Conservation (phyloP, 2,329 filamentous ascomycete genomes). For the Fonsecaea pedrosoi region DNA sequence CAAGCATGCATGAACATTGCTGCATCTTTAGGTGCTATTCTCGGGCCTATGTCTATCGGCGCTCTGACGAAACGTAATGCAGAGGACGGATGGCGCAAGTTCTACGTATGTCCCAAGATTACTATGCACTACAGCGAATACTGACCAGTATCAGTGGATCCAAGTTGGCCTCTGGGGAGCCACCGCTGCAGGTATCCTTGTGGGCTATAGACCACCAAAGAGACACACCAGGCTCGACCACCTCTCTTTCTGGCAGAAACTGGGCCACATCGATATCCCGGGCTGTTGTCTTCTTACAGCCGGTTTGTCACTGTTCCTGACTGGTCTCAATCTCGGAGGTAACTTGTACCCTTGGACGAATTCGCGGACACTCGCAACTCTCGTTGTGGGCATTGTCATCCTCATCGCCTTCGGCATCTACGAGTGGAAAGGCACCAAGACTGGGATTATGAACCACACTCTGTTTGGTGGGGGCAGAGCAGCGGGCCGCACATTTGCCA, state of each 20-base stretch:
- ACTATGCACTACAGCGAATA: background rate
- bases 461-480: slow-evolving; percentile 32
- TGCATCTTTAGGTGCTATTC: slow-evolving; percentile 29
- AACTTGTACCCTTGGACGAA: slow-evolving; percentile 35
- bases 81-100: slow-evolving; percentile 34
- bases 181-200: slow-evolving; percentile 34
- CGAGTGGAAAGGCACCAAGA: slow-evolving; percentile 36
- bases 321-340: slow-evolving; percentile 35
- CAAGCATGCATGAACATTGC: slow-evolving; percentile 36
- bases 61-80: slow-evolving; percentile 25
- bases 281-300: slow-evolving; percentile 29
- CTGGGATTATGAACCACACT: slow-evolving; percentile 35
- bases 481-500: slow-evolving; percentile 33
- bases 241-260: slow-evolving; percentile 34
- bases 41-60: slow-evolving; percentile 34
- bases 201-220: slow-evolving; percentile 36
- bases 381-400: slow-evolving; percentile 32
- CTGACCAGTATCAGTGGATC: slow-evolving; percentile 31
- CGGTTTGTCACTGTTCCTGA: slow-evolving; percentile 34
- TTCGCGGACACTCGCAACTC: slow-evolving; percentile 24
- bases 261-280: slow-evolving; percentile 33
- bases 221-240: slow-evolving; percentile 35
- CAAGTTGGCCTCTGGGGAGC: slow-evolving; percentile 36
- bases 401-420: slow-evolving; percentile 35
- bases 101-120: slow-evolving; percentile 31